Evolutionary conservation across 768 basidiomycete genomes (phyloP).

Genomic region (Epithele typhae): DNA sequence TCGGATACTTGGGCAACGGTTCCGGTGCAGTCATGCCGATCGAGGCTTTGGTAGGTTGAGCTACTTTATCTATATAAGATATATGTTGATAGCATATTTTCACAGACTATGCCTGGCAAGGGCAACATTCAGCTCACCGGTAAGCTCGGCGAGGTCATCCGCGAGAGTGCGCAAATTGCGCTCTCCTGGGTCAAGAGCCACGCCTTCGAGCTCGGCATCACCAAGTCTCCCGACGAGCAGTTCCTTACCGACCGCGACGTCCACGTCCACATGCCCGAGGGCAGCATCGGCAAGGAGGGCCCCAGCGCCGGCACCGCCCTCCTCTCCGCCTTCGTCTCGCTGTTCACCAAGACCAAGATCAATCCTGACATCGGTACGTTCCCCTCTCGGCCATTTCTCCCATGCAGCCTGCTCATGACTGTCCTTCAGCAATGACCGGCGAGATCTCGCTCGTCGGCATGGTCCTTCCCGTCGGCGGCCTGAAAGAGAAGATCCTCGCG

Average conservation of each 20-base stretch:
- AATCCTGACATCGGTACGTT: constrained; percentile 82
- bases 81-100: constrained; percentile 3
- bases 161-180: constrained; percentile 93
- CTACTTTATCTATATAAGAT: too few relatives aligned
- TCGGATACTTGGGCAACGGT: constrained; percentile 96
- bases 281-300: constrained; percentile 90
- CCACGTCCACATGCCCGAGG: constrained; percentile 97
- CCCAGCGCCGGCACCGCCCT: constrained; percentile 97
- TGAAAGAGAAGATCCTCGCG: constrained; percentile 95
- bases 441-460: constrained; percentile 96
- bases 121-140: constrained; percentile 90
- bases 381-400: not conserved
- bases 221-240: constrained; percentile 61
- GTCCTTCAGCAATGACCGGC: constrained; percentile 84
- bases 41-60: constrained; percentile 74
- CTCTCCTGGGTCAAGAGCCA: constrained; percentile 91
- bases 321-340: constrained; percentile 82
- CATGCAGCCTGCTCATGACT: not conserved
- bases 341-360: constrained; percentile 84
- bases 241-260: constrained; percentile 84
- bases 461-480: constrained; percentile 91
- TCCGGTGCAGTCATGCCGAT: constrained; percentile 97
- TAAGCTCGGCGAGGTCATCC: constrained; percentile 96
- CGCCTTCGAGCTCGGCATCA: constrained; percentile 86
- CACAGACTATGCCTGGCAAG: constrained; percentile 93